These are phyloP conservation scores for Fusarium lyarnte DNA, from an alignment of 2,329 filamentous ascomycete genomes.

Conservation along the genomic window DNA sequence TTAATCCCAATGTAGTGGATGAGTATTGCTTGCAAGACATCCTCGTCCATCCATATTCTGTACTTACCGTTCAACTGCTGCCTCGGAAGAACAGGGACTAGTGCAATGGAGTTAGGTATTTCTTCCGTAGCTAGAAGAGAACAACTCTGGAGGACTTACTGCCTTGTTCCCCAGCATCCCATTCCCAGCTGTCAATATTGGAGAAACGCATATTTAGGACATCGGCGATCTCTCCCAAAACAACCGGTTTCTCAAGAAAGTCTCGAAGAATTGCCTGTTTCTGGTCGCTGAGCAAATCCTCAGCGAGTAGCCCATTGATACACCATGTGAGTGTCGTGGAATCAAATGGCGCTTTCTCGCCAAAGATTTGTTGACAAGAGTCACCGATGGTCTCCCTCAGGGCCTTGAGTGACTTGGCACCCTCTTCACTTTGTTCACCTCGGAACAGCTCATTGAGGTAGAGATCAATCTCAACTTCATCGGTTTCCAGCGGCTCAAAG, in stretches of 20 bases:
- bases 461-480: not conserved
- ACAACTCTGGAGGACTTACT: not conserved
- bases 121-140: not conserved
- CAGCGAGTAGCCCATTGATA: not conserved
- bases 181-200: not conserved
- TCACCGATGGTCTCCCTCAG: not conserved
- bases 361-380: not conserved
- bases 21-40: not conserved
- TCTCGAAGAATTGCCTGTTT: constrained; percentile 4
- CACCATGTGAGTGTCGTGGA: not conserved
- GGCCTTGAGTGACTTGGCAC: not conserved
- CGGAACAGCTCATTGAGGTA: not conserved
- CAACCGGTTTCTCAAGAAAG: not conserved
- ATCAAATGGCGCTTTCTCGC: not conserved
- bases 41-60: constrained; percentile 1
- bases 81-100: not conserved
- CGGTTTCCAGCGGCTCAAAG: not conserved
- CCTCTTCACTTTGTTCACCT: not conserved
- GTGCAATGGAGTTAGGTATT: not conserved
- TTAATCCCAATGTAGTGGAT: not conserved
- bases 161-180: not conserved
- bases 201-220: not conserved
- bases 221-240: not conserved
- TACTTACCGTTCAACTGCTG: not conserved
- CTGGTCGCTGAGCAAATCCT: not conserved